Base-by-base conservation (phyloP, 805 yeast genomes). In the Lachancea sp. region DNA sequence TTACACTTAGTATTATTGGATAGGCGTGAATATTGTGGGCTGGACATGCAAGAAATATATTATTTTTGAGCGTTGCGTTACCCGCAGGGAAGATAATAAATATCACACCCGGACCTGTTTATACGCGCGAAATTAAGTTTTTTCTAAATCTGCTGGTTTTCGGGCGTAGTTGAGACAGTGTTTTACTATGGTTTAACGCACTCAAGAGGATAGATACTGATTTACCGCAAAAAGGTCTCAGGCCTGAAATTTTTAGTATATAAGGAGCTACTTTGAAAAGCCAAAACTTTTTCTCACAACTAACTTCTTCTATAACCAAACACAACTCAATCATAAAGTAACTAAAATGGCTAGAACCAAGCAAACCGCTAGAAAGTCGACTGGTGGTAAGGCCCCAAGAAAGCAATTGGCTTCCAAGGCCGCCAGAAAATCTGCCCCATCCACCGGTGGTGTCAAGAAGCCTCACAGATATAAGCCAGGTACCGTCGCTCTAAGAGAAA, bases 401-500 rank as follows among this genome's bases (percentile, higher is more conserved):
- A 85, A 85, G 72, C 95, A 85, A 71, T 75, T 85, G 63, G 95
- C 95, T 54, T 85, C 95, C 50, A 85, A 85, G 75, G 95, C 93
- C 61, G 95, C 95, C 54, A 85, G 95, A 84, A 85, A 85, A 67
- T 85, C 93, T 34, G 95, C 95, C 42, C 95, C 95, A 80, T 77
- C 87, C 45, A 77, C 89, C 51, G 93, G 93, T 68, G 95, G 95
- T 82, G 93, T 85, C 62, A 85, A 85, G 81, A 85, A 85, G 72
- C 93, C 93, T 54, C 95, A 85, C 81, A 85, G 95, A 84, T 87
- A 86, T 77, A 85, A 85, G 85, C 95, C 95, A 74, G 95, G 95
- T 81, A 86, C 93, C 65, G 93, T 85, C 63, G 97, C 97, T 52
- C 78, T 88, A 69, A 83, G 95, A 76, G 98, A 91, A 77, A 87